Percentiles rank a stretch among this genome's conserved stretches.
Evolutionary conservation across 2,329 filamentous ascomycete species (phyloP).

Genomic region (Diaporthe velutina): DNA sequence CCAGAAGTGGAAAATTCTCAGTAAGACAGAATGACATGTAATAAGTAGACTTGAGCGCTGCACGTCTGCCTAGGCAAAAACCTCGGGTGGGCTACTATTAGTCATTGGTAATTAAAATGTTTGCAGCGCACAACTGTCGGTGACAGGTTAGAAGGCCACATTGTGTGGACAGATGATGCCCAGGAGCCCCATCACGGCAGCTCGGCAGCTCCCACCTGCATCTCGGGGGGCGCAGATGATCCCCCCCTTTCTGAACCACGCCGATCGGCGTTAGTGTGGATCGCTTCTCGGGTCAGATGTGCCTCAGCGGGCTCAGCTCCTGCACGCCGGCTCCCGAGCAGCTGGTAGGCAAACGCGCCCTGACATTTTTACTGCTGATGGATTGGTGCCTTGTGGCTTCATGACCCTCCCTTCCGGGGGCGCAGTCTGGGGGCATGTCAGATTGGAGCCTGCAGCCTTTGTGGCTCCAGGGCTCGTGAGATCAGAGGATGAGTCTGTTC

Average conservation of each 20-base stretch:
- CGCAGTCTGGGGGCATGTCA: slow-evolving; percentile 19
- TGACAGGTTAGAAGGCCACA: slow-evolving; percentile 2
- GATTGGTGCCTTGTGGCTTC: slow-evolving; percentile 25
- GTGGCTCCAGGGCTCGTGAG: neutral
- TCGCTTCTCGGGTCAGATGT: slow-evolving; percentile 11
- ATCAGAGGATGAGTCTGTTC: neutral
- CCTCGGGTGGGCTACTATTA: neutral
- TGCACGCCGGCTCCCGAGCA: slow-evolving; percentile 6
- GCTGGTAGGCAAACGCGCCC: slow-evolving; percentile 6
- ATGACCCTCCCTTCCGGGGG: slow-evolving; percentile 16
- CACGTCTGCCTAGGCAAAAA: neutral
- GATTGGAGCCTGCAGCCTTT: slow-evolving; percentile 24
- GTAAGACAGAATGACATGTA: neutral
- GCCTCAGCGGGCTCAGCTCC: slow-evolving; percentile 15
- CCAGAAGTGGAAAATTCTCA: neutral
- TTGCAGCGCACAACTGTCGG: slow-evolving; percentile 22
- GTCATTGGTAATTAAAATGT: slow-evolving; percentile 21
- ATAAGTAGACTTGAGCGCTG: neutral
- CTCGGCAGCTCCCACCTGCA: slow-evolving; percentile 20
- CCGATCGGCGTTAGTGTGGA: slow-evolving; percentile 30
- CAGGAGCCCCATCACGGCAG: slow-evolving; percentile 3
- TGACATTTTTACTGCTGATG: slow-evolving; percentile 2
- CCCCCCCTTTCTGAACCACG: slow-evolving; percentile 19
- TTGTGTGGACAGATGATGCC: neutral
- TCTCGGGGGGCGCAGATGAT: slow-evolving; percentile 17